Evolutionary conservation across 495 filamentous ascomycete species (phyloP).

Genomic region (Aspergillus haitiensis): DNA sequence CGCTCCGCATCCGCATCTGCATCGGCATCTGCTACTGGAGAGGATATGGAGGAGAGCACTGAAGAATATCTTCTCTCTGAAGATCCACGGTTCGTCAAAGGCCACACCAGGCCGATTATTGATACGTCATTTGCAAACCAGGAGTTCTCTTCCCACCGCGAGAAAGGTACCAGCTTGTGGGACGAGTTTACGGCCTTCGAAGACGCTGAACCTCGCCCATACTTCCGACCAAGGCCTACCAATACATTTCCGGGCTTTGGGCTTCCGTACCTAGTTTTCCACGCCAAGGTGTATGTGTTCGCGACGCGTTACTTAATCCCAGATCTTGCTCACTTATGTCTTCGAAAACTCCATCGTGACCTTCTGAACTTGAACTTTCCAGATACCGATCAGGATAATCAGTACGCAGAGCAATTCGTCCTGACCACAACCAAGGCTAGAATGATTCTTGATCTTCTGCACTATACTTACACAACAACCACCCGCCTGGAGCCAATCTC

Average conservation of each 20-base stretch:
- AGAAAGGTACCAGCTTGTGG: slow-evolving; percentile 42
- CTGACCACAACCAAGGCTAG: slow-evolving; percentile 33
- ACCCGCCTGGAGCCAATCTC: slow-evolving; percentile 46
- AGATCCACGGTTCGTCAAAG: slow-evolving; percentile 5
- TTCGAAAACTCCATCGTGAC: slow-evolving; percentile 43
- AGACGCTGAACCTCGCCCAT: slow-evolving; percentile 33
- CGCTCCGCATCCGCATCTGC: slow-evolving; percentile 15
- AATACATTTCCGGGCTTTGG: slow-evolving; percentile 20
- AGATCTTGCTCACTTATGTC: slow-evolving; percentile 45
- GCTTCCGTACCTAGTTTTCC: slow-evolving; percentile 47
- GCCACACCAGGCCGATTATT: slow-evolving; percentile 34
- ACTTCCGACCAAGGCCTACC: slow-evolving; percentile 17
- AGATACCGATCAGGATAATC: slow-evolving; percentile 19
- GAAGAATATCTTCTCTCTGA: slow-evolving; percentile 2
- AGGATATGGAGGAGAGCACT: slow-evolving; percentile 11
- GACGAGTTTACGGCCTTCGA: slow-evolving; percentile 42
- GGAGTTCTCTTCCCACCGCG: slow-evolving; percentile 31
- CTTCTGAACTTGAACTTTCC: slow-evolving; percentile 36
- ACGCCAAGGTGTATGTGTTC: slow-evolving; percentile 51
- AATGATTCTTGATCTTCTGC: slow-evolving; percentile 44
- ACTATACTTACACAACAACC: slow-evolving; percentile 46
- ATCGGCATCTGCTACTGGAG: slow-evolving; percentile 10
- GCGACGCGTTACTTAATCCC: slow-evolving; percentile 48
- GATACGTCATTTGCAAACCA: slow-evolving; percentile 48
- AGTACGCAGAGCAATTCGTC: slow-evolving; percentile 22